Evolutionary conservation across 2,329 filamentous ascomycete genomes (phyloP), one percentile per base, ranked within the genome.

Genomic region (Cercospora sesami): DNA sequence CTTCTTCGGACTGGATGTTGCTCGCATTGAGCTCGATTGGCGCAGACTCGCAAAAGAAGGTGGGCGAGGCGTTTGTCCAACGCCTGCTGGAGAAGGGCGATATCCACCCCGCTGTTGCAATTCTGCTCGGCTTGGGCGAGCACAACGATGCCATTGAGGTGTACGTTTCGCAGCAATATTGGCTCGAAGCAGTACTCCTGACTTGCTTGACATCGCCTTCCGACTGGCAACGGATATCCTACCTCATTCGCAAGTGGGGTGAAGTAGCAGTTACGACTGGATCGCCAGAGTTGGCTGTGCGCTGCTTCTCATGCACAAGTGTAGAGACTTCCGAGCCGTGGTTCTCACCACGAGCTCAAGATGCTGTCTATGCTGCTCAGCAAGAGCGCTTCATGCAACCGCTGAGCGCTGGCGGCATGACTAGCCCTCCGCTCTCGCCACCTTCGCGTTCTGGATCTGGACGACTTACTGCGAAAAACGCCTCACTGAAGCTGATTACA

Each of bases 1-100:
- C 93, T 9, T 93, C 91, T 2, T 92, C 92, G 0, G 95, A 98
- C 79, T 99, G 95, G 95, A 97, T 99, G 93, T 82, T 98, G 67
- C 83, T 99, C 39, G 94, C 95, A 10, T 81, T 99, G 62, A 96
- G 92, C 76, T 91, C 92, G 48, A 96, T 98, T 80, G 93, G 91
- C 0, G 77, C 80, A 45, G 81, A 82, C 42, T 93, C 93, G 1
- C 92, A 96, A 75, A 94, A 96, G 78, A 96, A 96, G 78, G 88
- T 98, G 16, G 93, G 92, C 1, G 91, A 94, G 67, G 90, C 93
- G 3, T 97, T 97, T 73, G 92, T 97, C 0, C 94, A 97, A 78
- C 89, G 93, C 60, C 84, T 99, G 0, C 85, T 99, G 1, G 93
- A 96, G 78, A 92, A 90, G 71, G 93, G 93, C 30, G 95, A 99